phyloP scores from a whole-genome alignment of 306 rosid genomes.

The Trifolium fragiferum region DNA sequence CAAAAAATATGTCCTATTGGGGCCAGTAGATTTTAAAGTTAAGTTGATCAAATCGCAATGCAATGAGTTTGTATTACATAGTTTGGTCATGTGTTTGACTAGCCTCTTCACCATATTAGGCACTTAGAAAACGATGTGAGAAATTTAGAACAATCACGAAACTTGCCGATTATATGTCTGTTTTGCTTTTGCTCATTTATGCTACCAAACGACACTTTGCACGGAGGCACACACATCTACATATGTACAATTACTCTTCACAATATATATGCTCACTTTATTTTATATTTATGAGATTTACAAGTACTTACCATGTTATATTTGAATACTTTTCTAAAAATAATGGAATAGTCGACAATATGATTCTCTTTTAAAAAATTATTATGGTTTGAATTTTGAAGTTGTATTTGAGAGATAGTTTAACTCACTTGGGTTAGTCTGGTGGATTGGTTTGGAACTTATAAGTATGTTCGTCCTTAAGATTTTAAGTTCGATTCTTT shows the following conservation, averaged over 20 bases:
- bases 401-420: too few relatives aligned
- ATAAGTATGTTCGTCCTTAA: too few relatives aligned
- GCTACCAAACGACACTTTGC: constrained; percentile 53
- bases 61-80: constrained; percentile 44
- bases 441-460: too few relatives aligned
- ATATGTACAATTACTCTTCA: constrained; percentile 27
- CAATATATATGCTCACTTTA: constrained; percentile 12
- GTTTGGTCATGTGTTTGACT: constrained; percentile 52
- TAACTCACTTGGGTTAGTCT: too few relatives aligned
- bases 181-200: constrained; percentile 45
- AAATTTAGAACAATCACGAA: constrained; percentile 57
- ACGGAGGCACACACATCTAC: constrained; percentile 27
- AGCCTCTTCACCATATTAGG: constrained; percentile 50
- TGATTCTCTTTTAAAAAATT: too few relatives aligned
- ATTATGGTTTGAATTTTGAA: too few relatives aligned
- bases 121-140: constrained; percentile 54
- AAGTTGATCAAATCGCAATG: constrained; percentile 40
- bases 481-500: too few relatives aligned
- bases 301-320: not conserved
- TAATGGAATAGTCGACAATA: too few relatives aligned
- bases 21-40: constrained; percentile 55
- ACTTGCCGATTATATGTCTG: constrained; percentile 48
- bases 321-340: not conserved
- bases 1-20: constrained; percentile 43
- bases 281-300: not conserved